These are phyloP conservation scores for Didymella segeticola DNA, from an alignment of 2,329 filamentous ascomycete species.

Conservation along the genomic window DNA sequence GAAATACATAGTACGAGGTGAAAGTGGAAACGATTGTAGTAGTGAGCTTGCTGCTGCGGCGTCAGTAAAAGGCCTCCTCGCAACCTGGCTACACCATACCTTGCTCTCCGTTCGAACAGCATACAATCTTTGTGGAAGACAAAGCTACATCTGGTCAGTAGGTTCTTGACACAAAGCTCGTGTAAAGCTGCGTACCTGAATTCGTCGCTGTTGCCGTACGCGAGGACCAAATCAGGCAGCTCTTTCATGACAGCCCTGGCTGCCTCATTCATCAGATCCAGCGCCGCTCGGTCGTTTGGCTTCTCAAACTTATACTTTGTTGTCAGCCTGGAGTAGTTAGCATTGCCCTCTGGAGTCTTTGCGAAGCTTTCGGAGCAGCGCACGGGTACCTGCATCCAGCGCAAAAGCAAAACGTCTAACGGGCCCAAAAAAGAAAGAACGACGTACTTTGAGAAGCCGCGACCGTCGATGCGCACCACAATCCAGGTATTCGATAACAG, in stretches of 20 bases:
- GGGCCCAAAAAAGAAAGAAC: slow-evolving; percentile 9
- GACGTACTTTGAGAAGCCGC: slow-evolving; percentile 87
- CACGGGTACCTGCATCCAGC: slow-evolving; percentile 29
- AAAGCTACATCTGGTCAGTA: slow-evolving; percentile 66
- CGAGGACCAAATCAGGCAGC: slow-evolving; percentile 82
- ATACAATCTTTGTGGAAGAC: slow-evolving; percentile 83
- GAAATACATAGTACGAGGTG: slow-evolving; percentile 85
- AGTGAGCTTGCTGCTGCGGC: slow-evolving; percentile 76
- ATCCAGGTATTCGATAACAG: slow-evolving; percentile 94
- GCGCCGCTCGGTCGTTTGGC: slow-evolving; percentile 85
- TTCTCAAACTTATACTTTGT: slow-evolving; percentile 85
- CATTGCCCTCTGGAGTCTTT: too few relatives aligned
- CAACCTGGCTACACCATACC: slow-evolving; percentile 55
- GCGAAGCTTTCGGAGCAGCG: background rate
- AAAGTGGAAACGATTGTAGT: slow-evolving; percentile 93
- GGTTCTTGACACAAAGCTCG: background rate
- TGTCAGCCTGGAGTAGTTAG: slow-evolving; percentile 67
- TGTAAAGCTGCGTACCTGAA: slow-evolving; percentile 67
- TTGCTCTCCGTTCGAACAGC: slow-evolving; percentile 84
- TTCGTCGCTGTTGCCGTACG: slow-evolving; percentile 94
- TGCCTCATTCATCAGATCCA: slow-evolving; percentile 93
- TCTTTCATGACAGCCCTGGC: slow-evolving; percentile 85
- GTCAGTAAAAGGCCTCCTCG: background rate
- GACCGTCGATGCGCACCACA: slow-evolving; percentile 89
- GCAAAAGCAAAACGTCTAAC: slow-evolving; percentile 11